Evolutionary conservation across 495 filamentous ascomycete genomes (phyloP).

Genomic region (Neurospora sp.): DNA sequence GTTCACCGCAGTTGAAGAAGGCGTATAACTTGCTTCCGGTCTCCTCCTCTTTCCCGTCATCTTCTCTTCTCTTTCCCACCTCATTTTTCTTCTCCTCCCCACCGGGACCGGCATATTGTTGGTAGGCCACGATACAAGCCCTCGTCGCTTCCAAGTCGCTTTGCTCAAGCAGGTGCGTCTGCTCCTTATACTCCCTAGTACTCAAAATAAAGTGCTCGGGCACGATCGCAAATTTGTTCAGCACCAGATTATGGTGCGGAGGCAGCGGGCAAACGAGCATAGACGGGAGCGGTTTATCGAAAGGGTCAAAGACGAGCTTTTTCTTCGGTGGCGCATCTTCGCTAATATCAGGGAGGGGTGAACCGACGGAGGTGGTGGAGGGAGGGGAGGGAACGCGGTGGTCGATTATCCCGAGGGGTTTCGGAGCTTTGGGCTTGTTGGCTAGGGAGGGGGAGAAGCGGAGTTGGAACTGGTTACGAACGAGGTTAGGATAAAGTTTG

Average conservation of each 20-base stretch:
- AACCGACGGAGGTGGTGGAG: not conserved
- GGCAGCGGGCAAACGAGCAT: conserved; percentile 53
- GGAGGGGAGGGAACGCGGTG: conserved; percentile 9
- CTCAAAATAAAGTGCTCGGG: conserved; percentile 71
- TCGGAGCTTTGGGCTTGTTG: conserved; percentile 51
- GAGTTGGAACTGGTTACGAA: conserved; percentile 48
- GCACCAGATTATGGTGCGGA: conserved; percentile 51
- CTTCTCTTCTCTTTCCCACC: not conserved
- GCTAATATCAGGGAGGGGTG: too few species aligned
- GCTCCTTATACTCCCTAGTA: conserved; percentile 53
- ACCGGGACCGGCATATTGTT: not conserved
- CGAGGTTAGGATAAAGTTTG: not conserved
- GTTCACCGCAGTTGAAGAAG: conserved; percentile 73
- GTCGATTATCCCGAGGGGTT: conserved; percentile 23
- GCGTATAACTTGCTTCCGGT: conserved; percentile 44
- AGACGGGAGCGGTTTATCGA: conserved; percentile 52
- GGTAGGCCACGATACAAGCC: conserved; percentile 56
- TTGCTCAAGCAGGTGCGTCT: conserved; percentile 57
- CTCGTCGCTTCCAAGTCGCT: conserved; percentile 57
- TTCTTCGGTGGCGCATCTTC: not conserved
- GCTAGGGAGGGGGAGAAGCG: conserved; percentile 68
- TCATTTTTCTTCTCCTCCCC: conserved; percentile 21
- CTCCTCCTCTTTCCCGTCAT: not conserved
- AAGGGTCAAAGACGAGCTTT: conserved; percentile 46
- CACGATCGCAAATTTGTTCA: conserved; percentile 79